Evolutionary conservation across 1,139 yeast species (phyloP).

Genomic region (Hanseniaspora gamundiae): DNA sequence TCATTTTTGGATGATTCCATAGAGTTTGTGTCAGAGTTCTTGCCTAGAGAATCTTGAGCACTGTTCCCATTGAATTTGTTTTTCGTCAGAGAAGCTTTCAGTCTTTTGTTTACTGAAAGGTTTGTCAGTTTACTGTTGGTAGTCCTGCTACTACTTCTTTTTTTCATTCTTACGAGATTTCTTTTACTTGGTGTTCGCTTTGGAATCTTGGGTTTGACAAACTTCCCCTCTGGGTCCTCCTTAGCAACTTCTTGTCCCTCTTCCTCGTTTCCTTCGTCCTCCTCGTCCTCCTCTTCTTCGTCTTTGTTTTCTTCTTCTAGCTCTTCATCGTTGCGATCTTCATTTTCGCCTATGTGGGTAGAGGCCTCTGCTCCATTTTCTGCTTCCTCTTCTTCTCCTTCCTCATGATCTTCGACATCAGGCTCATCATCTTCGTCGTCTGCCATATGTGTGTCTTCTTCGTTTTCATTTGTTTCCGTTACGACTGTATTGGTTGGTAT

Average conservation of each 20-base stretch:
- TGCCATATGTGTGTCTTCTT: not conserved
- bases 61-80: conserved; percentile 7
- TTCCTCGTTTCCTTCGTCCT: too few relatives aligned
- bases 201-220: conserved; percentile 7
- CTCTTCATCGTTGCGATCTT: conserved; percentile 10
- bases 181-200: conserved; percentile 6
- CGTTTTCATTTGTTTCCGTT: not conserved
- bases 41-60: too few relatives aligned
- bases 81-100: conserved; percentile 2
- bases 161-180: not conserved
- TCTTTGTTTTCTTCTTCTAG: conserved; percentile 7
- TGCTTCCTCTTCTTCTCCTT: conserved; percentile 16
- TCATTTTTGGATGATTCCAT: conserved; percentile 19
- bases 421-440: conserved; percentile 17
- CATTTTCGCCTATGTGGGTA: not conserved
- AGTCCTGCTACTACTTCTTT: not conserved
- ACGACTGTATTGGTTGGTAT: too few relatives aligned
- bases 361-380: conserved; percentile 11
- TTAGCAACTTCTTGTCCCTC: conserved; percentile 5
- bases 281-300: conserved; percentile 3
- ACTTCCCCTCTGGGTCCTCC: conserved; percentile 10
- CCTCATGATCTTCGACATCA: conserved; percentile 13
- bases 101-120: conserved; percentile 7
- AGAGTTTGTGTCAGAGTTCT: conserved; percentile 4
- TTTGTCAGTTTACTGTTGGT: conserved; percentile 4